Conservation (phyloP, 352 stramenopile genomes). For the Pythium insidiosum region DNA sequence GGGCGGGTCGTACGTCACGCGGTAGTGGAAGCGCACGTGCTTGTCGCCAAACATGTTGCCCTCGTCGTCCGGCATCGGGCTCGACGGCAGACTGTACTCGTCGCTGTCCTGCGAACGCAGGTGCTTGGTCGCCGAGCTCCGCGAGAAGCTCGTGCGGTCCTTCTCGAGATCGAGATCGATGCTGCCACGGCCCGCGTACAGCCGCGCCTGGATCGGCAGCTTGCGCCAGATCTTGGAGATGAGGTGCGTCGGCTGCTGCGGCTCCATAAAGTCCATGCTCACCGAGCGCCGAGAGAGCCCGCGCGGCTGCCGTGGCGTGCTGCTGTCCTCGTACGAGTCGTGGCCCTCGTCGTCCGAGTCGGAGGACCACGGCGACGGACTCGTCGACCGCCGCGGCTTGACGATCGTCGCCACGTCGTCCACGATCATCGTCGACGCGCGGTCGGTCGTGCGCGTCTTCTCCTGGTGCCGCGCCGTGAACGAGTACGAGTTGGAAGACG, state of each 20-base stretch:
- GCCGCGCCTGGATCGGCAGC: constrained; percentile 59
- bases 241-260: constrained; percentile 50
- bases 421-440: constrained; percentile 25
- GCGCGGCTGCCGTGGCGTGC: constrained; percentile 32
- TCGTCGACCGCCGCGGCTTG: constrained; percentile 23
- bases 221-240: constrained; percentile 81
- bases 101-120: constrained; percentile 4
- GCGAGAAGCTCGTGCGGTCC: constrained; percentile 19
- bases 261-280: constrained; percentile 76
- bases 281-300: constrained; percentile 53
- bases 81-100: constrained; percentile 19
- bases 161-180: constrained; percentile 20
- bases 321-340: constrained; percentile 44
- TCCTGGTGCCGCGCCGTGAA: constrained; percentile 14
- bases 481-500: constrained; percentile 13
- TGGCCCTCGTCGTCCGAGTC: constrained; percentile 56
- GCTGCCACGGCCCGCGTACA: constrained; percentile 21
- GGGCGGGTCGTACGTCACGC: constrained; percentile 19
- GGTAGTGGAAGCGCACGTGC: constrained; percentile 33
- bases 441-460: constrained; percentile 13
- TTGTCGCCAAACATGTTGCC: constrained; percentile 37
- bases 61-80: constrained; percentile 32
- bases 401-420: constrained; percentile 41
- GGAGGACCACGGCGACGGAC: constrained; percentile 19
- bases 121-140: constrained; percentile 15